Evolutionary conservation across 192 early-diverging fungal genomes (phyloP), one percentile per base, ranked within the genome.

Genomic region (Thoreauomyces humboldtii): DNA sequence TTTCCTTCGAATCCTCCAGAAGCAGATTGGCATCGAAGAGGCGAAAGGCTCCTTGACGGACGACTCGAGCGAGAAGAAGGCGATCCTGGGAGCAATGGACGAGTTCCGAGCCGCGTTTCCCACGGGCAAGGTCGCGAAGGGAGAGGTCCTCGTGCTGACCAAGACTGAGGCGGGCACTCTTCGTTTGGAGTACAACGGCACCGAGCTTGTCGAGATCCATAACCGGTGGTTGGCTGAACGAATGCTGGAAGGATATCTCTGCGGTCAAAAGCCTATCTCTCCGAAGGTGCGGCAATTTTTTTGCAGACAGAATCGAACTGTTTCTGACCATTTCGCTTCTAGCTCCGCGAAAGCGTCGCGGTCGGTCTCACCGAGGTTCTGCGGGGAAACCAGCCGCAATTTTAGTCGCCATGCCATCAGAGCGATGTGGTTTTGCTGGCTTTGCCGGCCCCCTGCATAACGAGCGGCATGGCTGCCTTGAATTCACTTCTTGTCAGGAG

Each of bases 1-100:
- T 1, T 74, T 81, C 54, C 41, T 77, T 22, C 59, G 79, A n/a
- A 68, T 77, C 37, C 58, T 81, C 28, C 75, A 41, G 2, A 44
- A 21, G 2, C 43, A 59, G 7, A 47, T 75, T 9, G 61, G 37
- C 11, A 32, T 60, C 36, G 73, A 72, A 33, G 63, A 58, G 25
- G 68, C 54, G 0, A 45, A n/a, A 1, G n/a, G n/a, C n/a, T 28
- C 50, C 55, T 35, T 57, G 11, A 28, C 28, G 6, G 48, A 34
- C 7, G 53, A 36, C 7, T n/a, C n/a, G n/a, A n/a, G n/a, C n/a
- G 65, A 66, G 11, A 43, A 69, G 37, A 27, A 31, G 27, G 61
- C 6, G 4, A 34, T 59, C 19, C 33, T 58, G n/a, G 56, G 15
- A 12, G 59, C 44, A 24, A 45, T 48, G 63, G 65, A 54, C 31